phyloP scores from a whole-genome alignment of 2,329 filamentous ascomycete species.

The Fusarium sp. region DNA sequence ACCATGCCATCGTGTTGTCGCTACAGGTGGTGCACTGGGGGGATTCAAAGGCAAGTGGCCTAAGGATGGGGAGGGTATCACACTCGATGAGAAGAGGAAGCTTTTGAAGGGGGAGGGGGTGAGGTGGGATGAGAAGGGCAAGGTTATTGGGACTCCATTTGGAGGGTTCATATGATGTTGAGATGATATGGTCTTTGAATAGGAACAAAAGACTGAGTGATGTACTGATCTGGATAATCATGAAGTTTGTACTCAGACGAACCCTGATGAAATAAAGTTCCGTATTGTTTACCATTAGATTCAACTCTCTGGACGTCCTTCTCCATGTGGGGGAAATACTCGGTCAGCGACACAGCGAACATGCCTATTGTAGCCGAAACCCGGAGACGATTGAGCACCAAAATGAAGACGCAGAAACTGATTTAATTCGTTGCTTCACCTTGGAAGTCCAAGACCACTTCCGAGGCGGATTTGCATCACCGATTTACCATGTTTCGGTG shows the following conservation, averaged over 20 bases:
- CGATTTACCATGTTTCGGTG: conserved; percentile 33
- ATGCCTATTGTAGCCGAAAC: conserved; percentile 39
- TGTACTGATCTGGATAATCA: not conserved
- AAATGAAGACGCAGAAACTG: not conserved
- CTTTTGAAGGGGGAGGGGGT: conserved; percentile 74
- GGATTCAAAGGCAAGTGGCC: conserved; percentile 77
- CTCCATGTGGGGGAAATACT: conserved; percentile 27
- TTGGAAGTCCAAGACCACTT: conserved; percentile 9
- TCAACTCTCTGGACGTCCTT: conserved; percentile 16
- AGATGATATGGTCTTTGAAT: not conserved
- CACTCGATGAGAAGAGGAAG: conserved; percentile 71
- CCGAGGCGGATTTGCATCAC: conserved; percentile 35
- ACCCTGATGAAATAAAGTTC: conserved; percentile 1
- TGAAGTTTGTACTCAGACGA: not conserved
- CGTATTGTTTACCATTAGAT: not conserved
- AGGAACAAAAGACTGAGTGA: not conserved
- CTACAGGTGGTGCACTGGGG: conserved; percentile 75
- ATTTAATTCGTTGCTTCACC: conserved; percentile 35
- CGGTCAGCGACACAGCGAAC: conserved; percentile 23
- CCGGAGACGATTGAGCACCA: conserved; percentile 20
- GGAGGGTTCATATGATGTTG: conserved; percentile 35
- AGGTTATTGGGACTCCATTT: conserved; percentile 68
- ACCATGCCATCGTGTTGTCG: conserved; percentile 84
- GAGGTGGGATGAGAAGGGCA: conserved; percentile 68
- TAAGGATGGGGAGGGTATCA: conserved; percentile 69